Conservation (phyloP, 768 basidiomycete genomes). For the Pulveroboletus sp. region DNA sequence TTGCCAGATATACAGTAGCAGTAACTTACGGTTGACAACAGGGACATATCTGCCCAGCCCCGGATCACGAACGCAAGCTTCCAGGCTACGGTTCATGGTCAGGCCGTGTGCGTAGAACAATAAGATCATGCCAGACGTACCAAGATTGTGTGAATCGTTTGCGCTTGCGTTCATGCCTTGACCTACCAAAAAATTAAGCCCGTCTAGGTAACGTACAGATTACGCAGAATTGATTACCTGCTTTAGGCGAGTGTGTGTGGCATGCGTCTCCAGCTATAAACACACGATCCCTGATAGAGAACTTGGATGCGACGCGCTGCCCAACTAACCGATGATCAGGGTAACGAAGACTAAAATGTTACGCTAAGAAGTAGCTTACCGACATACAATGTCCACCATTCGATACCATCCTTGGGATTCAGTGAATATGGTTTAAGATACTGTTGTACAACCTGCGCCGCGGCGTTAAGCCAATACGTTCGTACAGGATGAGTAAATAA, state of each 20-base stretch:
- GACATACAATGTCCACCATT: slow-evolving; percentile 51
- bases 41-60: slow-evolving; percentile 41
- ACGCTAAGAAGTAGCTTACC: slow-evolving; percentile 26
- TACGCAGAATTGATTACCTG: slow-evolving; percentile 23
- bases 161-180: slow-evolving; percentile 53
- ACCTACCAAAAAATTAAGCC: slow-evolving; percentile 31
- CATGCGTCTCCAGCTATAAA: slow-evolving; percentile 58
- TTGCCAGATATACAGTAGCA: not conserved
- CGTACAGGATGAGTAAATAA: not conserved
- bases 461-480: not conserved
- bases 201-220: not conserved
- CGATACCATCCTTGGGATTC: slow-evolving; percentile 27
- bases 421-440: slow-evolving; percentile 39
- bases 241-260: slow-evolving; percentile 42
- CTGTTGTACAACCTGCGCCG: slow-evolving; percentile 33
- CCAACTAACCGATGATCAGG: slow-evolving; percentile 35
- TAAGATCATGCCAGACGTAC: slow-evolving; percentile 16
- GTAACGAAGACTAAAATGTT: not conserved
- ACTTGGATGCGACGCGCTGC: slow-evolving; percentile 50
- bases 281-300: slow-evolving; percentile 42
- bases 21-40: slow-evolving; percentile 42
- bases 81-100: slow-evolving; percentile 35
- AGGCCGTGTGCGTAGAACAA: not conserved
- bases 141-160: slow-evolving; percentile 50
- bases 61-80: slow-evolving; percentile 47